These are phyloP conservation scores for Aureobasidium sp. DNA, from an alignment of 2,329 filamentous ascomycete species.

Conservation along the genomic window DNA sequence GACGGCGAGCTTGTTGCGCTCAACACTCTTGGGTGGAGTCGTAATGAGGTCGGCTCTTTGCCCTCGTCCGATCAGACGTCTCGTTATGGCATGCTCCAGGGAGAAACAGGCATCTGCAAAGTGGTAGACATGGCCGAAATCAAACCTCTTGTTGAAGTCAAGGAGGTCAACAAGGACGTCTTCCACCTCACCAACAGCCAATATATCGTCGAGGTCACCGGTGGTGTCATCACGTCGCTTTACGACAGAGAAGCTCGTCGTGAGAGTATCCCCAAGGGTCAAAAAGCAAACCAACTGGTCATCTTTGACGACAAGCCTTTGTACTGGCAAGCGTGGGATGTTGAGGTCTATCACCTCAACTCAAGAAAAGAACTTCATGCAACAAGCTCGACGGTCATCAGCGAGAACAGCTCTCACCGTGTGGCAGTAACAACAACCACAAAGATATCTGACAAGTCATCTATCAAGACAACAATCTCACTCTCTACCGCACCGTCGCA, in stretches of 20 bases:
- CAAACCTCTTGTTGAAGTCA: conserved; percentile 38
- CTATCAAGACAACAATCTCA: conserved; percentile 77
- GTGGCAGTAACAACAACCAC: conserved; percentile 80
- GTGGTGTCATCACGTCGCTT: conserved; percentile 76
- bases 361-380: conserved; percentile 67
- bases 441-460: conserved; percentile 79
- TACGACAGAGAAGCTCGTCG: conserved; percentile 66
- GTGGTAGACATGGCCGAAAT: conserved; percentile 13
- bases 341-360: conserved; percentile 90
- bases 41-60: conserved; percentile 58
- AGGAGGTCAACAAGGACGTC: conserved; percentile 50
- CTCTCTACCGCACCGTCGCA: conserved; percentile 62
- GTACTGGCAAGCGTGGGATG: conserved; percentile 97
- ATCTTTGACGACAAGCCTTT: conserved; percentile 96
- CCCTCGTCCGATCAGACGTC: conserved; percentile 35
- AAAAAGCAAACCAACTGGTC: conserved; percentile 83
- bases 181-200: conserved; percentile 77
- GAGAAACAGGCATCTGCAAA: conserved; percentile 40
- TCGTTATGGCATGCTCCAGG: conserved; percentile 40
- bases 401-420: conserved; percentile 64
- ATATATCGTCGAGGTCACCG: conserved; percentile 63
- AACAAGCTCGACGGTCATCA: conserved; percentile 61
- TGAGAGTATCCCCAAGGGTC: conserved; percentile 65
- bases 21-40: conserved; percentile 80
- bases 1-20: conserved; percentile 53